Base-by-base conservation (phyloP, 2,329 filamentous ascomycete genomes). In the Fusarium miscanthi region DNA sequence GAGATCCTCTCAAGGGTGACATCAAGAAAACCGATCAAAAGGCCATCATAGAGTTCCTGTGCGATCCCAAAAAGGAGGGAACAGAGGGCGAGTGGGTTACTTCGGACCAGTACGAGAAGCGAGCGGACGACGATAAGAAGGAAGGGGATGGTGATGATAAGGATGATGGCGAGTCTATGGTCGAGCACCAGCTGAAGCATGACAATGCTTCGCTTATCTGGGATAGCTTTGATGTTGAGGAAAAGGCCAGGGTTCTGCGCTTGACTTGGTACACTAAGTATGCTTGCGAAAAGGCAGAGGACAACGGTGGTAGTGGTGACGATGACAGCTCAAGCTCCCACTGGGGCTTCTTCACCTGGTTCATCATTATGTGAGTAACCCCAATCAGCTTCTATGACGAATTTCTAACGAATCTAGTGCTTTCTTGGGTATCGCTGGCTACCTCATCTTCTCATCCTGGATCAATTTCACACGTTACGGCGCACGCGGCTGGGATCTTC, bases 301-400 rank as follows among this genome's bases (percentile, higher is more conserved):
- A 85, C 40, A 84, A 84, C 74, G 82, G 85, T 23, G 82, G 81
- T 25, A 77, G 76, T 30, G 63, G 37, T 5, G 62, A 42, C 13
- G 82, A 76, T 40, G 83, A 84, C 52, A 83, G 85, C 21, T 84
- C 83, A 14, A 84, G 85, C 45, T 81, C 85, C 59, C 87, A 90
- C 79, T 98, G 95, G 96, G 96, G 96, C 4, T 96, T 98, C 86
- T 98, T 98, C 79, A 98, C 95, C 23, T 99, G 96, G 96, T 89
- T 98, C 78, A 89, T 98, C 75, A 91, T 99, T 75, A 90, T 98
- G 94, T 97, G 84, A 87, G 93, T 87, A 72, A 9, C 27, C 10
- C 19, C 12, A n/a, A 6, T 10, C 19, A 16, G 21, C 8, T 33
- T 27, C 27, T 14, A 17, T 31, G 19, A 17, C 14, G 2, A 9